Evolutionary conservation across 768 basidiomycete species (phyloP).

Genomic region (Lactarius psammicola): DNA sequence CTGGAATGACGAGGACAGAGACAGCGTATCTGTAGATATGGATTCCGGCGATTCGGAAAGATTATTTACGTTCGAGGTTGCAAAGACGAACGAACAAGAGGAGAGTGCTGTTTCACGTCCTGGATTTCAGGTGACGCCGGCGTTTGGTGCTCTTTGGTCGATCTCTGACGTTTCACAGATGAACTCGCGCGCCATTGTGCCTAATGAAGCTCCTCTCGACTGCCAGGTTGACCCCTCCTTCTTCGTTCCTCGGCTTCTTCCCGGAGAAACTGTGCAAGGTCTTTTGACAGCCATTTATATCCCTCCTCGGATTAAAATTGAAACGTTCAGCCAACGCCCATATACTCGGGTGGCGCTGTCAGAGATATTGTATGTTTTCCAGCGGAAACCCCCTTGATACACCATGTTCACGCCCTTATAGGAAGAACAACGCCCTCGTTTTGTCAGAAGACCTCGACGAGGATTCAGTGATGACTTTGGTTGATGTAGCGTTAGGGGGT

Average conservation of each 20-base stretch:
- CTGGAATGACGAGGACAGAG: slow-evolving; percentile 39
- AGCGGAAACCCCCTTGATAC: neutral
- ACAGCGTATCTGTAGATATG: slow-evolving; percentile 34
- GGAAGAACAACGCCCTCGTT: neutral
- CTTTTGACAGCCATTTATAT: slow-evolving; percentile 12
- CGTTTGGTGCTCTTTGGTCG: neutral
- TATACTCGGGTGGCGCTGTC: neutral
- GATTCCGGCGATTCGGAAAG: slow-evolving; percentile 46
- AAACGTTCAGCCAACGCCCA: neutral
- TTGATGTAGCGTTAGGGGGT: neutral
- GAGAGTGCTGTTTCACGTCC: slow-evolving; percentile 44
- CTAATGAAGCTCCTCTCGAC: neutral
- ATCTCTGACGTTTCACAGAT: neutral
- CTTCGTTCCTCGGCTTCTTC: neutral
- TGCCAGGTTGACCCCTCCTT: neutral
- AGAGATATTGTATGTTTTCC: neutral
- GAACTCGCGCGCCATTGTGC: neutral
- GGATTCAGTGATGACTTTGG: neutral
- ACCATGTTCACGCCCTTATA: neutral
- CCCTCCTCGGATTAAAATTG: neutral
- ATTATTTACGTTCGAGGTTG: slow-evolving; percentile 53
- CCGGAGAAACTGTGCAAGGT: slow-evolving; percentile 28
- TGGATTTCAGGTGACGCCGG: slow-evolving; percentile 47
- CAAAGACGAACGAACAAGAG: slow-evolving; percentile 54
- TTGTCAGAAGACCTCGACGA: slow-evolving; percentile 1